Evolutionary conservation across 495 filamentous ascomycete genomes (phyloP).

Genomic region (Usnea hakonensis): DNA sequence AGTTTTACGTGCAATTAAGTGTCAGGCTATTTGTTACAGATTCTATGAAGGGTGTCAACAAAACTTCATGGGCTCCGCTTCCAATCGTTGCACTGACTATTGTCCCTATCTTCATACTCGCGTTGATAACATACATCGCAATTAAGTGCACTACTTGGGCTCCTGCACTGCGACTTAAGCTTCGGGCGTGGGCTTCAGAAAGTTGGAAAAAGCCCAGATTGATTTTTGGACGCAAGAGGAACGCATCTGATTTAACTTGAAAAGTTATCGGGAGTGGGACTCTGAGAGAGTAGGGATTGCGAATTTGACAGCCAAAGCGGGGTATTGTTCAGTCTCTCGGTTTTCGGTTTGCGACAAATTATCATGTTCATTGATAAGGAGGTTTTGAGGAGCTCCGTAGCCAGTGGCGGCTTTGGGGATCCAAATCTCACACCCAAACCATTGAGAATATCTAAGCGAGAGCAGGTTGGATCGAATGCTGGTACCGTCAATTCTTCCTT

Average conservation of each 20-base stretch:
- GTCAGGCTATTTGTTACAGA: neutral
- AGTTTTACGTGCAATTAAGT: conserved; percentile 8
- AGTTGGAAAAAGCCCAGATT: conserved; percentile 1
- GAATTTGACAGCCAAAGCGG: neutral
- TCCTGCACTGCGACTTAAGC: conserved; percentile 2
- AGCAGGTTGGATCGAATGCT: neutral
- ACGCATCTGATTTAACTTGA: conserved; percentile 9
- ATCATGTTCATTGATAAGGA: neutral
- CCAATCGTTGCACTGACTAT: conserved; percentile 45
- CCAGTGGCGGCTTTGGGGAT: conserved; percentile 11
- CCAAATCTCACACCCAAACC: conserved; percentile 14
- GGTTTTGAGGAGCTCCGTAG: neutral
- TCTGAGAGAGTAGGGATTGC: neutral
- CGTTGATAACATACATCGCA: conserved; percentile 38
- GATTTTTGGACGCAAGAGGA: conserved; percentile 19
- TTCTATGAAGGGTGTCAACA: conserved; percentile 11
- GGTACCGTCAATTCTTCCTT: neutral
- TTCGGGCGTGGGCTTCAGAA: conserved; percentile 10
- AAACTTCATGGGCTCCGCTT: conserved; percentile 32
- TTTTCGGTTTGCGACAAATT: neutral
- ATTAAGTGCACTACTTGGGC: conserved; percentile 36
- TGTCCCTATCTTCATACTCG: conserved; percentile 46
- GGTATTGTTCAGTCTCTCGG: neutral
- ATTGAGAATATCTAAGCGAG: conserved; percentile 17
- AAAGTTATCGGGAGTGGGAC: neutral